Conservation (phyloP, 805 yeast species). For the Yarrowia sp. region DNA sequence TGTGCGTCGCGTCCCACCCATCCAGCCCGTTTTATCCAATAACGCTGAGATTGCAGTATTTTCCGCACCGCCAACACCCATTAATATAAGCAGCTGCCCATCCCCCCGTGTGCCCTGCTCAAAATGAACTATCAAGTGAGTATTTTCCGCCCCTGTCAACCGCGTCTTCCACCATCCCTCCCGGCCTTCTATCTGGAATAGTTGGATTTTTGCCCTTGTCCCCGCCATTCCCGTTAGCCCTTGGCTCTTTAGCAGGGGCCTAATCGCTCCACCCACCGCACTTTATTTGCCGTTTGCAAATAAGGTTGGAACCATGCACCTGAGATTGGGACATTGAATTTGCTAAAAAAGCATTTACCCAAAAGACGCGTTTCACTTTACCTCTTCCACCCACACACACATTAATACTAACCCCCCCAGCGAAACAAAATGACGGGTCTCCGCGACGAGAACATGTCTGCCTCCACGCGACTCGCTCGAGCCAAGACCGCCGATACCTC, state of each 20-base stretch:
- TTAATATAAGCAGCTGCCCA: slow-evolving; percentile 19
- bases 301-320: background rate
- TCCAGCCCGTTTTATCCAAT: slow-evolving; percentile 24
- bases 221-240: slow-evolving; percentile 16
- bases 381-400: background rate
- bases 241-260: background rate
- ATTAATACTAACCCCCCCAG: slow-evolving; percentile 4
- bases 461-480: slow-evolving; percentile 22
- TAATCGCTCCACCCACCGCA: background rate
- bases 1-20: slow-evolving; percentile 27
- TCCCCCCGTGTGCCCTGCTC: background rate
- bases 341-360: slow-evolving; percentile 4
- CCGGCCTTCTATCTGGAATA: background rate
- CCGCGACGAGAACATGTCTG: slow-evolving; percentile 24
- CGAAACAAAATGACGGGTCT: slow-evolving; percentile 26
- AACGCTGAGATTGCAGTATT: slow-evolving; percentile 20
- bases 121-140: slow-evolving; percentile 19
- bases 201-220: background rate
- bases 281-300: slow-evolving; percentile 13
- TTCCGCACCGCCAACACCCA: background rate
- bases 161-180: background rate
- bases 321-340: slow-evolving; percentile 20
- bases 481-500: slow-evolving; percentile 11
- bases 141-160: background rate
- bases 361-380: slow-evolving; percentile 12